Evolutionary conservation across 2,329 filamentous ascomycete genomes (phyloP).

Genomic region (Byssothecium circinans): DNA sequence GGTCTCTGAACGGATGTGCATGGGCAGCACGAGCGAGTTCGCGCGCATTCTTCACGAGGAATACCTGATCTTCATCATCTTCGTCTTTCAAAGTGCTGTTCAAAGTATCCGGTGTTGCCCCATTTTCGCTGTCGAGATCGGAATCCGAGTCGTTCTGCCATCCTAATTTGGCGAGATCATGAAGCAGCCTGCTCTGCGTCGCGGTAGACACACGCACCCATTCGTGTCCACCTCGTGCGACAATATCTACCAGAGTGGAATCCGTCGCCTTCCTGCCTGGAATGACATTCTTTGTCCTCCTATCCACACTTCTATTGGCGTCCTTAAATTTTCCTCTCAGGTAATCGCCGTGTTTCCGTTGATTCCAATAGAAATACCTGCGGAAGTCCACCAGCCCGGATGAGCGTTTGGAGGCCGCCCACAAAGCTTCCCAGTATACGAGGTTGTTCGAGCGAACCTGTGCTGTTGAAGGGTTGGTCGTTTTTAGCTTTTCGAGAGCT

Average conservation of each 20-base stretch:
- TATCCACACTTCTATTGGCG: constrained; percentile 37
- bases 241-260: constrained; percentile 64
- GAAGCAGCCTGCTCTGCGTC: constrained; percentile 64
- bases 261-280: constrained; percentile 48
- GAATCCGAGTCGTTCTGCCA: constrained; percentile 56
- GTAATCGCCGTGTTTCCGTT: constrained; percentile 26
- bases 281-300: constrained; percentile 46
- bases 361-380: constrained; percentile 42
- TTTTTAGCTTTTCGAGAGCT: constrained; percentile 34
- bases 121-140: constrained; percentile 27
- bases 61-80: constrained; percentile 56
- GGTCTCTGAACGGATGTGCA: constrained; percentile 60
- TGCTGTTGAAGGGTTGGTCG: constrained; percentile 25
- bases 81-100: constrained; percentile 42
- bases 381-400: constrained; percentile 58
- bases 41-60: constrained; percentile 62
- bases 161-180: constrained; percentile 69
- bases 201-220: constrained; percentile 72
- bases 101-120: constrained; percentile 33
- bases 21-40: constrained; percentile 61
- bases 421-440: constrained; percentile 65
- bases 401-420: constrained; percentile 62
- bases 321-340: constrained; percentile 21
- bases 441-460: constrained; percentile 63
- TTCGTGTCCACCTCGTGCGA: constrained; percentile 62